Base-by-base conservation (phyloP, 73 alveolate genomes). In the Durusdinium trenchii region DNA sequence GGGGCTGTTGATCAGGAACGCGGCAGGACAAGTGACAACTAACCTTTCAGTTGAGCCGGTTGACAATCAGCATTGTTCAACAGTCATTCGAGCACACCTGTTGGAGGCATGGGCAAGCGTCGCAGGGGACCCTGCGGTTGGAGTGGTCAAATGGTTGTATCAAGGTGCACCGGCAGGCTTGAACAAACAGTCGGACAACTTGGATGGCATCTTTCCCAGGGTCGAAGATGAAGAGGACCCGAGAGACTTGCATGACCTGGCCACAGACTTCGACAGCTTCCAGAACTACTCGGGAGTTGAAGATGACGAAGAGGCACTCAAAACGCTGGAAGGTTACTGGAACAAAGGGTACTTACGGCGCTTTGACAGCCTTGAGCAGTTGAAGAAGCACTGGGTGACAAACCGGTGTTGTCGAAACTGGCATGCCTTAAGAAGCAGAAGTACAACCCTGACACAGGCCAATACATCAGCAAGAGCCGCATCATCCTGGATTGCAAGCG, bases 91-190 rank as follows among this genome's bases (percentile, higher is more conserved):
- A 30, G 79, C 43, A 64, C 79, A 64, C 10, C 40, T 75, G 50
- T 52, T 75, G 30, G 38, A 40, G 52, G 30, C 30, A 23, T 38
- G 50, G 86, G 86, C 86, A 52, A 30, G 10, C 32, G 54, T 40
- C 28, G 52, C 38, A 20, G 36, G 16, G 3, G 92, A 82, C 6
- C 92, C 92, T 14, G 92, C 57, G 30, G n/a, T 5, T 18, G 26
- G 36, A 16, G 28, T 9, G 10, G 92, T 35, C 28, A 36, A 45
- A 30, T 82, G 92, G 92, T 47, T 82, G 20, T 30, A 3, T 1
- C 18, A 6, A 18, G 92, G 92, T 32, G 85, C 95, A 1, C 95
- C 95, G 9, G 95, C 95, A 0, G 84, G 86, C 1, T 18, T 87
- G 0, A 2, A 40, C 6, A 0, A 0, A 16, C 14, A 6, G 7